These are phyloP conservation scores for Termitomyces sp. DNA, from an alignment of 768 basidiomycete species.

Conservation along the genomic window DNA sequence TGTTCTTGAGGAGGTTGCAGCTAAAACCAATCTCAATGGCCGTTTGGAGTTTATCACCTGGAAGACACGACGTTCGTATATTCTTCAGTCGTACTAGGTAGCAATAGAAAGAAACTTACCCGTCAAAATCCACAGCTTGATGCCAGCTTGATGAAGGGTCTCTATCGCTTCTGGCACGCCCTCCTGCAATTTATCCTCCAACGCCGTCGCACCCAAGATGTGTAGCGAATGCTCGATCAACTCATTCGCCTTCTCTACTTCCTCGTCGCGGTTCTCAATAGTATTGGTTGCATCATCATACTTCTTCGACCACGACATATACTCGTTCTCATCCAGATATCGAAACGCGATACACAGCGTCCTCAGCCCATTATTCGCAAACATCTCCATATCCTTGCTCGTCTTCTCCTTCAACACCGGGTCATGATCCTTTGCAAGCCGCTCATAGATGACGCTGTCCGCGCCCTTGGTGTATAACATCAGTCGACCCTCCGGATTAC, in stretches of 20 bases:
- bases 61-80: neutral
- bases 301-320: conserved; percentile 66
- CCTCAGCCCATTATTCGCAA: conserved; percentile 88
- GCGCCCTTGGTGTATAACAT: conserved; percentile 96
- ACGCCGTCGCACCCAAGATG: conserved; percentile 91
- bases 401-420: conserved; percentile 69
- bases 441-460: conserved; percentile 89
- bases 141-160: conserved; percentile 84
- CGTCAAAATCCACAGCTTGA: conserved; percentile 97
- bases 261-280: conserved; percentile 79
- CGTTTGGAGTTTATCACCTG: conserved; percentile 95
- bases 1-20: conserved; percentile 88
- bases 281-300: conserved; percentile 83
- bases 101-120: conserved; percentile 35
- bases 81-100: neutral
- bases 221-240: conserved; percentile 73
- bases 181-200: conserved; percentile 96
- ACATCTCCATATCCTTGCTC: conserved; percentile 81
- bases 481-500: conserved; percentile 76
- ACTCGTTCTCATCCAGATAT: conserved; percentile 78
- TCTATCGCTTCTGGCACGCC: conserved; percentile 97
- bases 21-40: conserved; percentile 98
- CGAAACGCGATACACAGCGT: conserved; percentile 88
- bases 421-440: conserved; percentile 76
- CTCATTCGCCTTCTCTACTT: conserved; percentile 84